Evolutionary conservation across 2,329 filamentous ascomycete species (phyloP).

Genomic region (Berkeleyomyces basicola): DNA sequence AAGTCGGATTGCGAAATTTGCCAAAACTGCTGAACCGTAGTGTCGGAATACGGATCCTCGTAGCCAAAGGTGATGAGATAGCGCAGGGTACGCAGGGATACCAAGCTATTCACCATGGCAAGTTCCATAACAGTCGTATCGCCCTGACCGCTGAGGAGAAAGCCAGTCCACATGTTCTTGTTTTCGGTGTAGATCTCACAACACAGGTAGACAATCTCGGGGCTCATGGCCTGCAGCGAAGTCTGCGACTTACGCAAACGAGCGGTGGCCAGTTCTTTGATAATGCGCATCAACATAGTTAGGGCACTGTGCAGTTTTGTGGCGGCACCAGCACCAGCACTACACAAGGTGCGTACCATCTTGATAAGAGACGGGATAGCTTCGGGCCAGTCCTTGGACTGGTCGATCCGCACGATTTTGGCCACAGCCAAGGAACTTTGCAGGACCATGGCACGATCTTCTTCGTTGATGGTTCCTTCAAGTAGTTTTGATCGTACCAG

Average conservation of each 20-base stretch:
- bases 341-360: conserved; percentile 41
- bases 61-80: conserved; percentile 68
- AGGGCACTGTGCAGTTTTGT: conserved; percentile 51
- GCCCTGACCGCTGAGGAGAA: conserved; percentile 39
- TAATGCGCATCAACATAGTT: conserved; percentile 63
- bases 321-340: conserved; percentile 20
- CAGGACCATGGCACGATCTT: conserved; percentile 56
- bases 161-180: conserved; percentile 50
- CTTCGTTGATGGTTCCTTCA: conserved; percentile 60
- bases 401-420: conserved; percentile 81
- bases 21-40: conserved; percentile 68
- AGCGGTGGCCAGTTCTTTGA: conserved; percentile 79
- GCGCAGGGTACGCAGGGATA: conserved; percentile 63
- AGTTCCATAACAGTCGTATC: conserved; percentile 42
- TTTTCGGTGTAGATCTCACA: conserved; percentile 63
- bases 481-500: conserved; percentile 60
- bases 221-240: conserved; percentile 59
- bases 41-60: conserved; percentile 65
- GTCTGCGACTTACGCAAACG: conserved; percentile 58
- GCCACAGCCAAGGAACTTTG: conserved; percentile 80
- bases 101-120: conserved; percentile 59
- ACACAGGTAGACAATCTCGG: conserved; percentile 69
- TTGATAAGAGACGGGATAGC: conserved; percentile 43
- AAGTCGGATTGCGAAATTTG: conserved; percentile 59
- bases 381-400: conserved; percentile 67